Evolutionary conservation across 2,329 filamentous ascomycete species (phyloP).

Genomic region (Arthrinium puccinioides): DNA sequence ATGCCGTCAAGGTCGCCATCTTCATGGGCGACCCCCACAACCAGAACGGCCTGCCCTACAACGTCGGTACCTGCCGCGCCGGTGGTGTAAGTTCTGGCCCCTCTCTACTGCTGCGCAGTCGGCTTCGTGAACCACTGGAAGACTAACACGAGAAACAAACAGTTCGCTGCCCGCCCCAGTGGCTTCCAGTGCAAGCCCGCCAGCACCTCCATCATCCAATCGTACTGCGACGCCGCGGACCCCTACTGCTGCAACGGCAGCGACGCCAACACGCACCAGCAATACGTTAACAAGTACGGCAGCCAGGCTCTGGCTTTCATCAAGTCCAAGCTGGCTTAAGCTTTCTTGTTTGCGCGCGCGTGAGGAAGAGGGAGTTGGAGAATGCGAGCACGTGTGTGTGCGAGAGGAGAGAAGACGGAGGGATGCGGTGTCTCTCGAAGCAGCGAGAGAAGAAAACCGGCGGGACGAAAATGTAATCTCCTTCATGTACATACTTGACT

Average conservation of each 20-base stretch:
- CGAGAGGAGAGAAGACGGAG: too few species aligned
- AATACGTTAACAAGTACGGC: slow-evolving; percentile 58
- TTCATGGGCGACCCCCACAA: slow-evolving; percentile 57
- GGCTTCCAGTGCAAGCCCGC: slow-evolving; percentile 50
- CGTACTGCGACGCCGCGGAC: slow-evolving; percentile 57
- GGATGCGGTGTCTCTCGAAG: too few species aligned
- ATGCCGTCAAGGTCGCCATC: slow-evolving; percentile 52
- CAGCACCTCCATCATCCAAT: slow-evolving; percentile 45
- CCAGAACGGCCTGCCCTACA: slow-evolving; percentile 45
- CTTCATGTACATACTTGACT: too few species aligned
- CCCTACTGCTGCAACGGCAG: slow-evolving; percentile 62
- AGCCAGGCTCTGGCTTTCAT: slow-evolving; percentile 52
- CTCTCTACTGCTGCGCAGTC: neutral
- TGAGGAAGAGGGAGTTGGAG: too few species aligned
- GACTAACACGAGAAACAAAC: neutral
- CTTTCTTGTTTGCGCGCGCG: too few species aligned
- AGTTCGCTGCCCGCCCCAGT: slow-evolving; percentile 54
- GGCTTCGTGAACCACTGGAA: neutral
- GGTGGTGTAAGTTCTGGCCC: slow-evolving; percentile 42
- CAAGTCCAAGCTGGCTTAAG: slow-evolving; percentile 34
- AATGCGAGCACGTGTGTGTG: too few species aligned
- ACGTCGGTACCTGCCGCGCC: slow-evolving; percentile 53
- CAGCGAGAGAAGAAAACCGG: too few species aligned
- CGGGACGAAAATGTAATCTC: too few species aligned
- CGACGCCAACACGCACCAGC: slow-evolving; percentile 51